A percentile compares a stretch with the other conserved stretches of the same genome.
Evolutionary conservation across 140 eudicot species (phyloP).

Genomic region (Oenanthe javanica): DNA sequence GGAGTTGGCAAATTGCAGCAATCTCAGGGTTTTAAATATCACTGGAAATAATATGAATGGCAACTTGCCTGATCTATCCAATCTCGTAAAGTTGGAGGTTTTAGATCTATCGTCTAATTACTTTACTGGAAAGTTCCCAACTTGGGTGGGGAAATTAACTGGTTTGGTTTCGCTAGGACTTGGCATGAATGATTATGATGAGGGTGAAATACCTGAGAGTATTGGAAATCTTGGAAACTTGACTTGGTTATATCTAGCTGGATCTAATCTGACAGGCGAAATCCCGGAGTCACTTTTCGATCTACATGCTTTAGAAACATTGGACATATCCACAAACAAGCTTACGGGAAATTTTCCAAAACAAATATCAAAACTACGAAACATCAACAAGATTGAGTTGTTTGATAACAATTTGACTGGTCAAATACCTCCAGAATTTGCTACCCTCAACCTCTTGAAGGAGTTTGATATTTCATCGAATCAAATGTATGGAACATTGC

Average conservation of each 20-base stretch:
- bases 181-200: constrained; percentile 49
- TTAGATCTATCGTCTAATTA: constrained; percentile 60
- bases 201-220: constrained; percentile 50
- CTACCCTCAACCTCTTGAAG: constrained; percentile 46
- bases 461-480: constrained; percentile 74
- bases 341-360: constrained; percentile 54
- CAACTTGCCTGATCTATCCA: constrained; percentile 60
- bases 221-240: constrained; percentile 63
- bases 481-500: constrained; percentile 63
- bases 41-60: constrained; percentile 57
- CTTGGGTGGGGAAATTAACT: constrained; percentile 60
- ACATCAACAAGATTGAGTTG: constrained; percentile 65
- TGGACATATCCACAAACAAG: constrained; percentile 58
- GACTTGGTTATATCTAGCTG: constrained; percentile 46
- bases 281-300: constrained; percentile 66
- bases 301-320: constrained; percentile 36
- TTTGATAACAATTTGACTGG: constrained; percentile 65
- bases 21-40: constrained; percentile 63
- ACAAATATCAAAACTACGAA: constrained; percentile 42
- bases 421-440: constrained; percentile 55
- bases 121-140: constrained; percentile 61
- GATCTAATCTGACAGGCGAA: constrained; percentile 44
- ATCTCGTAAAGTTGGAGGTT: constrained; percentile 36
- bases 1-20: constrained; percentile 34
- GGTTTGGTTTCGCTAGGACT: constrained; percentile 46